Evolutionary conservation across 192 early-diverging fungal genomes (phyloP).

Genomic region (Oehlia diaphana): DNA sequence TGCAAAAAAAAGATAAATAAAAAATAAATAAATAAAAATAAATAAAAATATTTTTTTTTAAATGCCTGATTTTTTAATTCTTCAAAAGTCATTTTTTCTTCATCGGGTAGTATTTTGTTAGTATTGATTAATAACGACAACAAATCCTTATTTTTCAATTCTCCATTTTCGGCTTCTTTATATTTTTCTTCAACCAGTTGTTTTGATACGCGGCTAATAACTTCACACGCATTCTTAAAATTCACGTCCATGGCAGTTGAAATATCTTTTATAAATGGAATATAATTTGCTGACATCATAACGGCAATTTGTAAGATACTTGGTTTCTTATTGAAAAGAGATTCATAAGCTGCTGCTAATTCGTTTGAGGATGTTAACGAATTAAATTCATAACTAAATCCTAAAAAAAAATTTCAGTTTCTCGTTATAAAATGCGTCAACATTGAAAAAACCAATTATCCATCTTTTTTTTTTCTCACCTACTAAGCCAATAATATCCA

Average conservation of each 20-base stretch:
- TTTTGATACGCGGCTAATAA: constrained; percentile 36
- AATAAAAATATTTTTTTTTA: background rate
- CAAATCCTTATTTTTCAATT: constrained; percentile 40
- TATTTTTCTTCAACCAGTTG: constrained; percentile 40
- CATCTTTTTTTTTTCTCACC: constrained; percentile 14
- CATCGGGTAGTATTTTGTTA: constrained; percentile 40
- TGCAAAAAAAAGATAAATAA: background rate
- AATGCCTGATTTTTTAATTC: constrained; percentile 46
- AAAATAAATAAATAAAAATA: background rate
- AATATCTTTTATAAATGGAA: constrained; percentile 28
- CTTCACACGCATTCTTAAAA: constrained; percentile 20
- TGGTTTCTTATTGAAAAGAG: constrained; percentile 25
- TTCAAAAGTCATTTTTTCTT: constrained; percentile 39
- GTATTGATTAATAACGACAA: constrained; percentile 44
- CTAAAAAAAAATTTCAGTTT: constrained; percentile 3
- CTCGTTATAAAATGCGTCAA: background rate
- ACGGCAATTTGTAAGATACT: constrained; percentile 25
- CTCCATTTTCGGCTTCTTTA: constrained; percentile 18
- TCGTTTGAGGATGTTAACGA: constrained; percentile 41
- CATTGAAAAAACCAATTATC: too few species aligned
- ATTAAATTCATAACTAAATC: constrained; percentile 52
- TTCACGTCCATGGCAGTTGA: background rate
- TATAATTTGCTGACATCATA: constrained; percentile 31
- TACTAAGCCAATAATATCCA: constrained; percentile 49
- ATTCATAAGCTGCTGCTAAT: constrained; percentile 44